Conservation (phyloP, 176 grass and related monocot genomes). For the Areca catechu region DNA sequence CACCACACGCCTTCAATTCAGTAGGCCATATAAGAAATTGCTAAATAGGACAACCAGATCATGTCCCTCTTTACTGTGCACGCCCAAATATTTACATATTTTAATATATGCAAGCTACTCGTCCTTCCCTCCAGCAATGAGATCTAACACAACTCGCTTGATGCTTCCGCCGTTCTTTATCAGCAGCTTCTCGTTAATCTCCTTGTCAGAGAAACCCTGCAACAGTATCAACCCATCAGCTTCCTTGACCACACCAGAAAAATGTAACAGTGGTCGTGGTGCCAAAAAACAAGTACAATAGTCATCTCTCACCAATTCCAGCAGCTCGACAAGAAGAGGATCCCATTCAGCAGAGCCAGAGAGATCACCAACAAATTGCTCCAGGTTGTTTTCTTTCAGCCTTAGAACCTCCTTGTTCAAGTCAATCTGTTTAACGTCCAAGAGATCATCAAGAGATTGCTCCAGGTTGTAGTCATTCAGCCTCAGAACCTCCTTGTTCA, state of each 20-base stretch:
- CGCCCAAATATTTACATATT: constrained; percentile 2
- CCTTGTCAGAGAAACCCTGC: constrained; percentile 49
- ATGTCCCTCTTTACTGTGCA: background rate
- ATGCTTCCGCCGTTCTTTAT: constrained; percentile 35
- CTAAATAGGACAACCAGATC: too few species aligned
- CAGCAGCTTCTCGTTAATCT: constrained; percentile 41
- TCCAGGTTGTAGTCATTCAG: constrained; percentile 59
- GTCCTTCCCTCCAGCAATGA: constrained; percentile 33
- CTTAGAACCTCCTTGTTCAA: constrained; percentile 76
- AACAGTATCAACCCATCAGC: background rate
- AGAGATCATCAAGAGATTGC: constrained; percentile 50
- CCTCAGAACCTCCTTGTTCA: constrained; percentile 81
- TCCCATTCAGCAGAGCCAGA: constrained; percentile 56
- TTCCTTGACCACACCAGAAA: too few species aligned
- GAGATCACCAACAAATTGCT: constrained; percentile 49
- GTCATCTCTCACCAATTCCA: constrained; percentile 42
- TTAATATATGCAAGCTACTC: constrained; percentile 4
- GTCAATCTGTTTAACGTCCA: background rate
- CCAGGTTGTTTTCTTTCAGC: constrained; percentile 53
- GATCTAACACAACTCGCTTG: constrained; percentile 48
- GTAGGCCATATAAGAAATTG: too few species aligned
- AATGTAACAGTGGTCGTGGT: too few species aligned
- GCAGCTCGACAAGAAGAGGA: constrained; percentile 44
- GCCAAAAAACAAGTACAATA: background rate
- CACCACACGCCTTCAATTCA: too few species aligned